Conservation (phyloP, 768 basidiomycete species). For the Paxillus involutus region DNA sequence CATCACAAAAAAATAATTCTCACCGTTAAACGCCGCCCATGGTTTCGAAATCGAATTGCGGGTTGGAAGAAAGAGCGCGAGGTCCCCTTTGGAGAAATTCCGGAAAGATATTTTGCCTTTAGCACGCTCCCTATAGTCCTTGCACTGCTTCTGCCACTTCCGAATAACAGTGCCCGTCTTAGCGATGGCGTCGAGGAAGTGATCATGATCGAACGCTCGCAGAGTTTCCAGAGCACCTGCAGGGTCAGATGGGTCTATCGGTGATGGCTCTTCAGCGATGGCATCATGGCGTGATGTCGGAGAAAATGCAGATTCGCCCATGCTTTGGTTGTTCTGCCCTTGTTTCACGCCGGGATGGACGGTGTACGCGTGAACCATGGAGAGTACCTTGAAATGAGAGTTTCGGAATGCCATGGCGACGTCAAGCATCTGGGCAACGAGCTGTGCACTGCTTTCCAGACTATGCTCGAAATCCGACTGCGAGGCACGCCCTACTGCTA, state of each 20-base stretch:
- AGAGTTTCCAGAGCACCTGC: conserved; percentile 66
- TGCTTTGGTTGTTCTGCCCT: conserved; percentile 29
- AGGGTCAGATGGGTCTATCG: conserved; percentile 78
- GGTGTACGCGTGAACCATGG: conserved; percentile 57
- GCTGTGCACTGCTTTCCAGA: conserved; percentile 61
- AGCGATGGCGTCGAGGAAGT: conserved; percentile 78
- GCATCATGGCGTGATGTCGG: conserved; percentile 50
- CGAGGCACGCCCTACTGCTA: conserved; percentile 66
- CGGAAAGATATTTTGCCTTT: conserved; percentile 96
- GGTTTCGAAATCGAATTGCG: conserved; percentile 90
- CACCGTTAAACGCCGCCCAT: conserved; percentile 99
- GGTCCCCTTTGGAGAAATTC: conserved; percentile 92
- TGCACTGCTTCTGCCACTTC: conserved; percentile 98
- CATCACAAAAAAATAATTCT: conserved; percentile 20
- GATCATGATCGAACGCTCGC: conserved; percentile 78
- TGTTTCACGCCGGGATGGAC: conserved; percentile 53
- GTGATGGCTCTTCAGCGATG: conserved; percentile 60
- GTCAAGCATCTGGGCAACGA: conserved; percentile 81
- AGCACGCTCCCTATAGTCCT: conserved; percentile 92
- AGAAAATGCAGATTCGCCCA: conserved; percentile 53
- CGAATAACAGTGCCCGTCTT: conserved; percentile 86
- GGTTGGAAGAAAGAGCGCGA: conserved; percentile 94
- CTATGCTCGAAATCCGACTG: conserved; percentile 67
- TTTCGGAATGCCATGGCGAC: conserved; percentile 77
- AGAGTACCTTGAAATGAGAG: conserved; percentile 72